These are phyloP conservation scores for Passiflora organensis DNA, from an alignment of 345 rosid genomes.

Conservation along the genomic window DNA sequence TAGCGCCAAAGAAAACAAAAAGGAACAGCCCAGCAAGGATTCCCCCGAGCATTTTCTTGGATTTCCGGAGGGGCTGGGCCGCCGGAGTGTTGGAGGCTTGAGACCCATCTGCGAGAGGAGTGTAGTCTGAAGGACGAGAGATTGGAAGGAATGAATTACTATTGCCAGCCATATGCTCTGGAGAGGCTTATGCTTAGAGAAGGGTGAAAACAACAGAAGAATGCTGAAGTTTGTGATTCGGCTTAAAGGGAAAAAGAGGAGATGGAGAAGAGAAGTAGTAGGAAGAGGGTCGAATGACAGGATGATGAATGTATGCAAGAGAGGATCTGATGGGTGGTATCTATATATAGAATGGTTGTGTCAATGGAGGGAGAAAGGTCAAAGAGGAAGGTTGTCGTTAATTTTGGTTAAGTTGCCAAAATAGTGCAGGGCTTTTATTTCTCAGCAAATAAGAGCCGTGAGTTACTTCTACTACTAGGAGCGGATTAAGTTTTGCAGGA, in stretches of 20 bases:
- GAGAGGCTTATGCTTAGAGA: too few species aligned
- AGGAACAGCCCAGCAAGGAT: constrained; percentile 32
- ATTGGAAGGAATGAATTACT: constrained; percentile 15
- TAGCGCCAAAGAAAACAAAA: constrained; percentile 27
- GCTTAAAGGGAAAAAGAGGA: not conserved
- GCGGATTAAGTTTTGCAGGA: too few species aligned
- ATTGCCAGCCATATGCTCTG: constrained; percentile 10
- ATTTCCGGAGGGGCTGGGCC: constrained; percentile 12
- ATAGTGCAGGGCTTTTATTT: too few species aligned
- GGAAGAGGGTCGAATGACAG: not conserved
- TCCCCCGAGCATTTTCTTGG: constrained; percentile 16
- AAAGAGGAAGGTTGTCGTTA: not conserved
- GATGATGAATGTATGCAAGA: not conserved
- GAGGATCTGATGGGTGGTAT: not conserved
- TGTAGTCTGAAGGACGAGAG: constrained; percentile 10
- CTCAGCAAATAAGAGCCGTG: too few species aligned
- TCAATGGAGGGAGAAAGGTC: not conserved
- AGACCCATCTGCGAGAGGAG: constrained; percentile 15
- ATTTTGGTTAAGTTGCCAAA: too few species aligned
- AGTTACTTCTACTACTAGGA: too few species aligned
- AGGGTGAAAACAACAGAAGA: not conserved
- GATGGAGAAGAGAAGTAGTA: not conserved
- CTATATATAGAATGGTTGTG: constrained; percentile 12
- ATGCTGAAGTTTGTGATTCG: too few species aligned
- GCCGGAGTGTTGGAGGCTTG: constrained; percentile 5